Base-by-base conservation (phyloP, 2,329 filamentous ascomycete species). In the Fusarium sp. region DNA sequence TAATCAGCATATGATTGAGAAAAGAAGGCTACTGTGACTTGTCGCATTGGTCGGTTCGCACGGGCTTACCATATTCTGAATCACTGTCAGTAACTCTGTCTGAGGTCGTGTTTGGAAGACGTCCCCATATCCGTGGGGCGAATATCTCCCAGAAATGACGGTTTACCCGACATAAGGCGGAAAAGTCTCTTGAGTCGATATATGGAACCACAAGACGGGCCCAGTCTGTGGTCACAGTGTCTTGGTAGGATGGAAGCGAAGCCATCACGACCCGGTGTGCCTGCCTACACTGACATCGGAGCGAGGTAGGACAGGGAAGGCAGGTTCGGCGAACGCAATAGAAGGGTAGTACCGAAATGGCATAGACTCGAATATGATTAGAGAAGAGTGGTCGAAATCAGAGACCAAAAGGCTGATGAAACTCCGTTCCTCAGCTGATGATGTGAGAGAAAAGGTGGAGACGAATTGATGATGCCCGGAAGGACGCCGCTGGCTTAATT, bases 51-150 rank as follows among this genome's bases (percentile, higher is more conserved):
- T 56, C 15, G 27, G 38, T 43, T 3, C 12, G 13, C 9, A 6
- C 43, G 41, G 44, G 75, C 82, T 80, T 62, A 86, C 85, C 84
- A 74, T 84, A 78, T 68, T 80, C 81, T 15, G 82, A 81, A 60
- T 83, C 80, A 25, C 85, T 72, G 8, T 82, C 82, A 11, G 82
- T 76, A 3, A 67, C 74, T 64, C 81, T 78, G 25, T 80, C 78
- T 3, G 80, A 75, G 20, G 77, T 27, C 18, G 34, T 53, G 34
- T 13, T 72, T 20, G 88, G 73, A 13, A 86, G 80, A 71, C 88
- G 83, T 65, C 79, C 79, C 87, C 87, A 89, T 20, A 89, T 76
- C 7, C 80, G 82, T 22, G 85, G 84, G 7, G 83, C 83, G 72
- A 89, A 88, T 22, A 82, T 76, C 44, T 70, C 59, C 78, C 84